Conservation (phyloP, 306 rosid species). For the Dryas octopetala region DNA sequence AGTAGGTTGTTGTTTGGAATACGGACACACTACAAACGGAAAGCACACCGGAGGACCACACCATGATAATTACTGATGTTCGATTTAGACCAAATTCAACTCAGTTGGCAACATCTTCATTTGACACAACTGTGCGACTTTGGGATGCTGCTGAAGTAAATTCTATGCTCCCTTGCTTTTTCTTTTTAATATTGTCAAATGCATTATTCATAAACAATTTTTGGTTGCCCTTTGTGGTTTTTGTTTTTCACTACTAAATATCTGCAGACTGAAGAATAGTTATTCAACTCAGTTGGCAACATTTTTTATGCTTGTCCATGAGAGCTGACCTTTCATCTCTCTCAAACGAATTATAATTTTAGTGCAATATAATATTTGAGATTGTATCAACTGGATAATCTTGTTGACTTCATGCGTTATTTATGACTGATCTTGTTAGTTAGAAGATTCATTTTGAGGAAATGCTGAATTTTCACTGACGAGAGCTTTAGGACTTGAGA, state of each 20-base stretch:
- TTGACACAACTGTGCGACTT: conserved; percentile 82
- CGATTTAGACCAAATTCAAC: conserved; percentile 91
- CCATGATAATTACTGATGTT: conserved; percentile 72
- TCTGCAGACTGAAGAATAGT: not conserved
- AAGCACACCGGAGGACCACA: conserved; percentile 71
- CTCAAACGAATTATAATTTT: not conserved
- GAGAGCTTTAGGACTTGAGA: not conserved
- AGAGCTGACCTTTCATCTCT: not conserved
- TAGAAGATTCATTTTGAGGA: not conserved
- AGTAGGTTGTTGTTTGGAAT: conserved; percentile 89
- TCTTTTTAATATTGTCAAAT: not conserved
- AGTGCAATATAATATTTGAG: not conserved
- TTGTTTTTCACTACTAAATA: not conserved
- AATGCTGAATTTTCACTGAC: no score
- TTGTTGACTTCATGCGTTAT: not conserved
- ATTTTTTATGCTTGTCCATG: no score
- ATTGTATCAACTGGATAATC: not conserved
- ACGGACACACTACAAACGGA: conserved; percentile 84
- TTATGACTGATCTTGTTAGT: not conserved
- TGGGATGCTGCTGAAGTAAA: conserved; percentile 95
- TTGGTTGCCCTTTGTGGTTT: not conserved
- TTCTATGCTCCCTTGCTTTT: conserved; percentile 13
- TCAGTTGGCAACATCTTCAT: conserved; percentile 91
- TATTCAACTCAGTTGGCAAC: not conserved
- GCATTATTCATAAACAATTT: not conserved